Percentiles rank a stretch among this genome's conserved stretches.
phyloP scores from a whole-genome alignment of 768 basidiomycete genomes.

The Boletus vinaceobasis region DNA sequence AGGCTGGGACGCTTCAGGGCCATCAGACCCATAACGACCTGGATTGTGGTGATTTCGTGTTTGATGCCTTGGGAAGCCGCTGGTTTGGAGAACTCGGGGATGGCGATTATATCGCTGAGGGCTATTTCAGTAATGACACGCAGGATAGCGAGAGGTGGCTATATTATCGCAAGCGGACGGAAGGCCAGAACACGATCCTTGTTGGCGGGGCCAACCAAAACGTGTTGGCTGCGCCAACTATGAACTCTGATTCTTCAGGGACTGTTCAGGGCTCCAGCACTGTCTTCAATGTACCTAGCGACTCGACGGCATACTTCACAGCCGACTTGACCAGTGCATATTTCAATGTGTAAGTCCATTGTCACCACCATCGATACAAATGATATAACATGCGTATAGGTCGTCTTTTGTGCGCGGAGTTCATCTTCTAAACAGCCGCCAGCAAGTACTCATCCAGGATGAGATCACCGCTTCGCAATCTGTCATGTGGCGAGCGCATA shows the following conservation, averaged over 20 bases:
- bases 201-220: slow-evolving; percentile 77
- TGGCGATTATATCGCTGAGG: slow-evolving; percentile 70
- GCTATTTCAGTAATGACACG: slow-evolving; percentile 74
- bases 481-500: slow-evolving; percentile 92
- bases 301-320: slow-evolving; percentile 80
- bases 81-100: slow-evolving; percentile 96
- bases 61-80: slow-evolving; percentile 89
- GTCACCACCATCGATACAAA: neutral
- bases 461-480: slow-evolving; percentile 63
- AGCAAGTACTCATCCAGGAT: slow-evolving; percentile 90
- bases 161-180: slow-evolving; percentile 95
- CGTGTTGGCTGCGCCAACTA: slow-evolving; percentile 60
- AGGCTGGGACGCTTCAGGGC: slow-evolving; percentile 73
- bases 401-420: slow-evolving; percentile 81
- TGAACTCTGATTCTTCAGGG: slow-evolving; percentile 49
- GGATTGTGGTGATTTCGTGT: slow-evolving; percentile 91
- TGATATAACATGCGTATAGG: slow-evolving; percentile 34
- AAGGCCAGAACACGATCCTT: slow-evolving; percentile 94
- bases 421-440: slow-evolving; percentile 75
- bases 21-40: slow-evolving; percentile 96
- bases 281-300: slow-evolving; percentile 54
- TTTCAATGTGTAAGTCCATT: slow-evolving; percentile 56
- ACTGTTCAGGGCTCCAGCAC: slow-evolving; percentile 84
- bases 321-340: slow-evolving; percentile 78
- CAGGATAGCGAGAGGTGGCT: slow-evolving; percentile 76